Conservation (phyloP, 179 eudicot species). For the Dionaea muscipula region DNA sequence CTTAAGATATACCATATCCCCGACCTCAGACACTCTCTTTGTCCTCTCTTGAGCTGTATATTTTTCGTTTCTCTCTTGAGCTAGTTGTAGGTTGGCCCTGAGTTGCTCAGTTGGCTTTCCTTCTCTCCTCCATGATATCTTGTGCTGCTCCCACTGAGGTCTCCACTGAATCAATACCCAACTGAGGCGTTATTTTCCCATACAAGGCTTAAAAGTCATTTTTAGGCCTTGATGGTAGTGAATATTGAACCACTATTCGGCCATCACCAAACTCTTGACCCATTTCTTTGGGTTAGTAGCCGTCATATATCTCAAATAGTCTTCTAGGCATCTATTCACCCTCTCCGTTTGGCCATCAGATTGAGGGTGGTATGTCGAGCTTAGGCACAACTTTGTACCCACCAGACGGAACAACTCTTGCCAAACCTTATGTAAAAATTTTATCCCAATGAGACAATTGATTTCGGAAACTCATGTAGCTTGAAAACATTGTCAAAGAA, state of each 20-base stretch:
- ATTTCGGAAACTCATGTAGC: neutral
- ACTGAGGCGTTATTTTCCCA: neutral
- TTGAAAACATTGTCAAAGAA: neutral
- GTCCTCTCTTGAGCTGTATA: too few relatives aligned
- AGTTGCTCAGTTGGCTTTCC: too few relatives aligned
- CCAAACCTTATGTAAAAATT: neutral
- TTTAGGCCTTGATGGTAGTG: neutral
- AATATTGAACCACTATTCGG: neutral
- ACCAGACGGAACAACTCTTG: neutral
- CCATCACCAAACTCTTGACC: neutral
- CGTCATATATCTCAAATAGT: neutral
- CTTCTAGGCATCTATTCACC: neutral
- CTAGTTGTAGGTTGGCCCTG: too few relatives aligned
- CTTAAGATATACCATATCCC: neutral
- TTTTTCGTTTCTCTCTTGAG: too few relatives aligned
- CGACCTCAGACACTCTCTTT: neutral
- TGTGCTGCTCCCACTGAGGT: too few relatives aligned
- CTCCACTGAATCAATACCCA: too few relatives aligned
- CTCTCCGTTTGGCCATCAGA: neutral
- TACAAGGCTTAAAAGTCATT: neutral
- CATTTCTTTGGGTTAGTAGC: neutral
- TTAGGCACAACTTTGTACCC: neutral
- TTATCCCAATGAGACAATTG: neutral
- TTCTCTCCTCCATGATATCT: too few relatives aligned
- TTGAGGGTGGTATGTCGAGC: neutral